Conservation (phyloP, 768 basidiomycete species). For the Collybiopsis luxurians region DNA sequence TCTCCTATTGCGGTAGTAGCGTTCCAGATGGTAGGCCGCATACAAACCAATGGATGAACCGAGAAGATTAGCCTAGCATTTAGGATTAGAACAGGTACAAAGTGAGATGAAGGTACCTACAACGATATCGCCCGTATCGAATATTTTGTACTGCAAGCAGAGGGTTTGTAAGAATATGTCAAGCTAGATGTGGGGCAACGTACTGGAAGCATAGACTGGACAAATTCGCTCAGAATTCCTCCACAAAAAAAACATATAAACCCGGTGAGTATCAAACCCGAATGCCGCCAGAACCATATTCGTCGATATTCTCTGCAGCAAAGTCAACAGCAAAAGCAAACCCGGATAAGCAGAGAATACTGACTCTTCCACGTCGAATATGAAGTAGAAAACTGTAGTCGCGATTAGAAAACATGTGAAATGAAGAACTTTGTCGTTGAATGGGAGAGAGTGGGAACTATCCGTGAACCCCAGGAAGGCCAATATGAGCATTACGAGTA, state of each 20-base stretch:
- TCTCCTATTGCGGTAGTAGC: slow-evolving; percentile 73
- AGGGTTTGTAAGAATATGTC: slow-evolving; percentile 1
- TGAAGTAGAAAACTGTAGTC: slow-evolving; percentile 83
- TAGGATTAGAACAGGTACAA: slow-evolving; percentile 8
- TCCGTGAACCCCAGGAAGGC: slow-evolving; percentile 80
- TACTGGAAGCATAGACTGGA: slow-evolving; percentile 78
- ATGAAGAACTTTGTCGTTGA: slow-evolving; percentile 80
- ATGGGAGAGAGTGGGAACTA: slow-evolving; percentile 56
- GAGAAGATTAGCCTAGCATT: slow-evolving; percentile 67
- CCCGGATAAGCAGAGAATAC: slow-evolving; percentile 21
- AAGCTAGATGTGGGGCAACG: slow-evolving; percentile 11
- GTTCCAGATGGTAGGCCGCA: slow-evolving; percentile 65
- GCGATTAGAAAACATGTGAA: slow-evolving; percentile 75
- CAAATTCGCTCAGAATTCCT: slow-evolving; percentile 77
- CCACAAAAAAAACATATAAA: slow-evolving; percentile 78
- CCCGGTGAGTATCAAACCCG: slow-evolving; percentile 63
- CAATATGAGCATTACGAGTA: slow-evolving; percentile 62
- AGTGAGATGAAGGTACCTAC: slow-evolving; percentile 35
- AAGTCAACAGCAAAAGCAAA: neutral
- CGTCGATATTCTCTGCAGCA: slow-evolving; percentile 62
- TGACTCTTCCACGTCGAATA: slow-evolving; percentile 86
- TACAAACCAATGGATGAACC: slow-evolving; percentile 72
- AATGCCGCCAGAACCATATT: slow-evolving; percentile 86
- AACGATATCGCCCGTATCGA: slow-evolving; percentile 70
- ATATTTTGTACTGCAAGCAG: slow-evolving; percentile 61